phyloP scores from a whole-genome alignment of 2,329 filamentous ascomycete genomes.

The Cladophialophora chaetospira region DNA sequence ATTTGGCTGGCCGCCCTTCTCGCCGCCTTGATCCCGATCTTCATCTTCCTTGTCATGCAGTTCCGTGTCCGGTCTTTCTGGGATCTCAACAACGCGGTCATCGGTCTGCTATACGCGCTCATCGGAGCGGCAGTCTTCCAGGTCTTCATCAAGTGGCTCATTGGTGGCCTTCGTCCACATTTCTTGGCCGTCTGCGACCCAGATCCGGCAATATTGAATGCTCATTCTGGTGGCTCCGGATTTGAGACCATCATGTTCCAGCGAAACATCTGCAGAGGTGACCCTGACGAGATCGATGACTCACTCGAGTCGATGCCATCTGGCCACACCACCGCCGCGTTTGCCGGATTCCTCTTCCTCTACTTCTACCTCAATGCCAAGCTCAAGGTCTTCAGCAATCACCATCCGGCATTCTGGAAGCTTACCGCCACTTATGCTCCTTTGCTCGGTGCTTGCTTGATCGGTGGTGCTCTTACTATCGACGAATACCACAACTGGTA shows the following conservation, averaged over 20 bases:
- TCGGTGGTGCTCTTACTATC: constrained; percentile 70
- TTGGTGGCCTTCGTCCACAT: constrained; percentile 71
- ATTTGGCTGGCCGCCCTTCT: constrained; percentile 71
- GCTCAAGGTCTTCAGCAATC: constrained; percentile 73
- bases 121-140: constrained; percentile 75
- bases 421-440: constrained; percentile 65
- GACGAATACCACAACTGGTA: constrained; percentile 78
- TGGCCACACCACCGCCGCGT: constrained; percentile 70
- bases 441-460: constrained; percentile 66
- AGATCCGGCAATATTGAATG: constrained; percentile 46
- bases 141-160: constrained; percentile 73
- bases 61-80: constrained; percentile 69
- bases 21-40: constrained; percentile 65
- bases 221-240: constrained; percentile 52
- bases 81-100: constrained; percentile 67
- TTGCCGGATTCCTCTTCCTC: constrained; percentile 56
- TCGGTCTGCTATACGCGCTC: constrained; percentile 70
- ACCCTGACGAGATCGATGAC: constrained; percentile 66
- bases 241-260: constrained; percentile 68
- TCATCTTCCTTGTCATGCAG: constrained; percentile 66
- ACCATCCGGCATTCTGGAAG: constrained; percentile 75
- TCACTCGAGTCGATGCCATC: constrained; percentile 71
- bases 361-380: constrained; percentile 77
- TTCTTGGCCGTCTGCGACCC: constrained; percentile 72
- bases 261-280: constrained; percentile 68